Conservation (phyloP, 1,284 basidiomycete species). For the Moesziomyces globuligerus region DNA sequence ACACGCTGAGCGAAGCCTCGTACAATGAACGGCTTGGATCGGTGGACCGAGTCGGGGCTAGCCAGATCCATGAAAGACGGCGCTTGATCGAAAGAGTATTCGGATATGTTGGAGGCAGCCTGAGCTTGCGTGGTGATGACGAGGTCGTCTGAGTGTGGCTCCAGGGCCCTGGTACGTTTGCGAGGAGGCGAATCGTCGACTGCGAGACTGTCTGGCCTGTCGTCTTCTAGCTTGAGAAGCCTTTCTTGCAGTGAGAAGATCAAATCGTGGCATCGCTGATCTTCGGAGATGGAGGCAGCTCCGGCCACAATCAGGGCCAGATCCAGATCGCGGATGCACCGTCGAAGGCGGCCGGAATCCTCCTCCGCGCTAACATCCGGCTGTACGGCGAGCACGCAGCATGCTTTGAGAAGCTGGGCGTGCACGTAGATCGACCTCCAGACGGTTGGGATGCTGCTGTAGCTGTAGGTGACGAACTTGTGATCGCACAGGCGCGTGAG, state of each 20-base stretch:
- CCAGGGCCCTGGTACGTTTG: constrained; percentile 3
- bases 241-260: constrained; percentile 67
- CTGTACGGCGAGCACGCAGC: constrained; percentile 16
- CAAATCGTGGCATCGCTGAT: constrained; percentile 31
- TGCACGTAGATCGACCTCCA: constrained; percentile 71
- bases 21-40: constrained; percentile 77
- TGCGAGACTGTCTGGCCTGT: neutral
- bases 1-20: constrained; percentile 69
- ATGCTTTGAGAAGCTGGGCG: constrained; percentile 29
- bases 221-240: neutral
- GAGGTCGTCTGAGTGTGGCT: neutral
- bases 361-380: neutral
- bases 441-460: constrained; percentile 64
- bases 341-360: neutral
- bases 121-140: constrained; percentile 1
- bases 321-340: constrained; percentile 75
- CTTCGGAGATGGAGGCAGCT: constrained; percentile 53
- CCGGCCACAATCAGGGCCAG: constrained; percentile 85
- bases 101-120: constrained; percentile 15
- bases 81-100: constrained; percentile 16
- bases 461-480: constrained; percentile 68
- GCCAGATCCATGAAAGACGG: constrained; percentile 31
- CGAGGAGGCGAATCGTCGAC: neutral
- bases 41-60: neutral
- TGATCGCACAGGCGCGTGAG: constrained; percentile 68